Conservation (phyloP, 139 green algal species). For the Ettlia oleoabundans region DNA sequence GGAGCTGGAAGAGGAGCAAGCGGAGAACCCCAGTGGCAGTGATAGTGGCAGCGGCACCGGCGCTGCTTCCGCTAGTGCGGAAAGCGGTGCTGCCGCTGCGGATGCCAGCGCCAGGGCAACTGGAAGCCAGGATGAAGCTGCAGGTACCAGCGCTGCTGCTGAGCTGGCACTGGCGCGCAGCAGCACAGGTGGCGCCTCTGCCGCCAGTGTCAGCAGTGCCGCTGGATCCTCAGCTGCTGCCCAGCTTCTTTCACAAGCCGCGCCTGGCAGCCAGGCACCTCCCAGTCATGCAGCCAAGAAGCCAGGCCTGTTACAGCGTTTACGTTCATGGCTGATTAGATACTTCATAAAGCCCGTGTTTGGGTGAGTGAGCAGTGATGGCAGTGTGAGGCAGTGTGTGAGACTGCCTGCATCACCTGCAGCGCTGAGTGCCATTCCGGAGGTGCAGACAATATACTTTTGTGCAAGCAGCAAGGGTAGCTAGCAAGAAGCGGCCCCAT, state of each 20-base stretch:
- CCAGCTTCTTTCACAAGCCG: not conserved
- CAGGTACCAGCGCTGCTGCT: not conserved
- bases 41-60: not conserved
- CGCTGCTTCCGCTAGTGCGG: not conserved
- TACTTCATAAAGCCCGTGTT: too few relatives aligned
- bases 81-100: not conserved
- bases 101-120: not conserved
- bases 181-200: not conserved
- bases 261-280: not conserved
- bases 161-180: not conserved
- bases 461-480: too few relatives aligned
- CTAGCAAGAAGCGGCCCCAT: too few relatives aligned
- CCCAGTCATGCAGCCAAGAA: not conserved
- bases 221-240: not conserved
- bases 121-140: too few relatives aligned
- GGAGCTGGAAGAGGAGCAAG: not conserved
- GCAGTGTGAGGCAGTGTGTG: too few relatives aligned
- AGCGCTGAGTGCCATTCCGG: too few relatives aligned
- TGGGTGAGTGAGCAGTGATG: too few relatives aligned
- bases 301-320: too few relatives aligned
- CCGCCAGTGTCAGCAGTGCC: not conserved
- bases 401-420: too few relatives aligned
- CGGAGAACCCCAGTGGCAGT: not conserved
- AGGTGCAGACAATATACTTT: too few relatives aligned
- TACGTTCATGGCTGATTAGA: too few relatives aligned